Evolutionary conservation across 192 early-diverging fungal genomes (phyloP), one percentile per base, ranked within the genome.

Genomic region (Ambispora gerdemannii): DNA sequence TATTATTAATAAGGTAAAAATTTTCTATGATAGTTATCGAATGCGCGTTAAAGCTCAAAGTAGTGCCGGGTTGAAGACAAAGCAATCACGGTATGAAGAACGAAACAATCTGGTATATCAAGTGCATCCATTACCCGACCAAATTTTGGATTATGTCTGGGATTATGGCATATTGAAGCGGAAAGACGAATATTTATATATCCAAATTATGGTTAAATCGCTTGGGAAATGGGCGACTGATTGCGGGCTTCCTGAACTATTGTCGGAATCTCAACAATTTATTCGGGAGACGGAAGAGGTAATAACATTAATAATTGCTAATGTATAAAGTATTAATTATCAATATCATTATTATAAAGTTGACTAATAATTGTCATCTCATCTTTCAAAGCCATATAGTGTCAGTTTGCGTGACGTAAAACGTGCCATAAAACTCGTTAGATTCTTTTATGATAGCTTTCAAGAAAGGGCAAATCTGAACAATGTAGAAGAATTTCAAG

Each of bases 331-430:
- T n/a, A n/a, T n/a, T n/a, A n/a, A n/a, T n/a, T n/a, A n/a, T n/a
- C n/a, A n/a, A n/a, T n/a, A n/a, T n/a, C n/a, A n/a, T n/a, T n/a
- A n/a, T n/a, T n/a, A n/a, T n/a, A n/a, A n/a, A n/a, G n/a, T n/a
- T n/a, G n/a, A n/a, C n/a, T n/a, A n/a, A n/a, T n/a, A n/a, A n/a
- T n/a, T n/a, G n/a, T n/a, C n/a, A n/a, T n/a, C n/a, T n/a, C n/a
- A n/a, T n/a, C 7, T 43, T 43, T 43, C 15, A 43, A 6, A 43
- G 38, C 20, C 38, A 8, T 31, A 60, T 35, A 72, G 70, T 30
- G 70, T 72, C 24, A 72, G 70, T 38, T 33, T 72, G 24, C 59
- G 70, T 36, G 70, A 72, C 30, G 35, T 62, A 10, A 72, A 63
- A 20, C 34, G 70, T 27, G 58, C 70, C 10, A 58, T 72, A 2